Evolutionary conservation across 2,329 filamentous ascomycete genomes (phyloP), one percentile per base, ranked within the genome.

Genomic region (Phyllachora maydis): DNA sequence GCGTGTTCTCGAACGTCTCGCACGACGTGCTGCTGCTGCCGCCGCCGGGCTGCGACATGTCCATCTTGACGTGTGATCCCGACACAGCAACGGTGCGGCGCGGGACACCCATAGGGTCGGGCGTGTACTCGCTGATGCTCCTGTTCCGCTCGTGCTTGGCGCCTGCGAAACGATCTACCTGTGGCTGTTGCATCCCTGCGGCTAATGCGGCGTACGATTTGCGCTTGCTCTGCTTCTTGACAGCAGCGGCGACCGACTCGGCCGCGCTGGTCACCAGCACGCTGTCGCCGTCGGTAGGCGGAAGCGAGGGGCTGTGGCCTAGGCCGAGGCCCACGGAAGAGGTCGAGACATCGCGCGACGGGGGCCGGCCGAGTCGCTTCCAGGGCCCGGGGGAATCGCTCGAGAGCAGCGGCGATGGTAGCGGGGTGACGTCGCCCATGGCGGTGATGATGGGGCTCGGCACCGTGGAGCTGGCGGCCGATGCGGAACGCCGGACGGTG

Each of bases 101-200:
- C 1, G 72, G 59, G 23, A 75, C 61, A 20, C 68, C 58, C 32
- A 73, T 54, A 4, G 65, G 52, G 25, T 88, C 76, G 3, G 82
- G 81, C 0, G 69, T 60, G 45, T 91, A 92, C 33, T 93, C 83
- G 50, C 82, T 92, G 14, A 88, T 53, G 45, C 83, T 93, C 36
- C 83, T 64, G 43, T 88, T 82, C 28, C 77, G 65, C 8, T 55
- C 54, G 43, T n/a, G n/a, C n/a, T n/a, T n/a, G n/a, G n/a, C n/a
- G n/a, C n/a, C n/a, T n/a, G n/a, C n/a, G n/a, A n/a, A n/a, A n/a
- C n/a, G n/a, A n/a, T n/a, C n/a, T n/a, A n/a, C n/a, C n/a, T n/a
- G n/a, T n/a, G n/a, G n/a, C n/a, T n/a, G n/a, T n/a, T n/a, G n/a
- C n/a, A n/a, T n/a, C n/a, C 41, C 36, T 12, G 43, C 35, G 16